A percentile compares a stretch with the other conserved stretches of the same genome.
Conservation (phyloP, 345 rosid species). For the Rhodomyrtus tomentosa region DNA sequence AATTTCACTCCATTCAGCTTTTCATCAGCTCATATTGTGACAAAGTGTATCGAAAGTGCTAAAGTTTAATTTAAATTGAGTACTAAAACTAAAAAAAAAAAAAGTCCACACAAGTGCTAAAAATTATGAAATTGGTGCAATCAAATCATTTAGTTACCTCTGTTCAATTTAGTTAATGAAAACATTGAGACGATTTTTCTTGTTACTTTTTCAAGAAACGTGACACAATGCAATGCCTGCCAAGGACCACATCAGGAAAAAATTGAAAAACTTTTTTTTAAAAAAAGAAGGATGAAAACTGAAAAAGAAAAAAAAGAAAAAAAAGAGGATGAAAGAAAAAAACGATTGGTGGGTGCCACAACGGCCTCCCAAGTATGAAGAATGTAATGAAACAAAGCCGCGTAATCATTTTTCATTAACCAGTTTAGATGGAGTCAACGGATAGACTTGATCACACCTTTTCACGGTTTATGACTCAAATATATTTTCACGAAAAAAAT, state of each 20-base stretch:
- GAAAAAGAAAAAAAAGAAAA: background rate
- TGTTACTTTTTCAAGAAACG: background rate
- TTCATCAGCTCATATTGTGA: no score
- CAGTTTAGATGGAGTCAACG: fast-evolving
- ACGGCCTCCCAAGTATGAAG: fast-evolving
- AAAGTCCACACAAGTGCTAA: background rate
- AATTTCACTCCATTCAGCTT: no score
- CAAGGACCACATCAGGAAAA: background rate
- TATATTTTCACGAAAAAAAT: fast-evolving
- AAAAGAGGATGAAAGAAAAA: background rate
- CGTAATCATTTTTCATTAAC: background rate
- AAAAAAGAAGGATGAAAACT: background rate
- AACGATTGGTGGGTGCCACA: background rate
- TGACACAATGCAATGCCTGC: background rate
- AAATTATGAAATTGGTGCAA: fast-evolving
- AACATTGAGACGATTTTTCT: background rate
- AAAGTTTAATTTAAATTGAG: no score
- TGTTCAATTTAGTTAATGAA: fast-evolving
- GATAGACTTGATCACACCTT: background rate
- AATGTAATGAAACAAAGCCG: background rate
- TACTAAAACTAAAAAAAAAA: no score
- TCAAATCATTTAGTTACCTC: fast-evolving
- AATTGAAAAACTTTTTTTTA: no score
- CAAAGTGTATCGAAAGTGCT: no score
- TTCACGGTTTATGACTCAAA: background rate